Evolutionary conservation across 345 rosid genomes (phyloP).

Genomic region (Luvunga scandens): DNA sequence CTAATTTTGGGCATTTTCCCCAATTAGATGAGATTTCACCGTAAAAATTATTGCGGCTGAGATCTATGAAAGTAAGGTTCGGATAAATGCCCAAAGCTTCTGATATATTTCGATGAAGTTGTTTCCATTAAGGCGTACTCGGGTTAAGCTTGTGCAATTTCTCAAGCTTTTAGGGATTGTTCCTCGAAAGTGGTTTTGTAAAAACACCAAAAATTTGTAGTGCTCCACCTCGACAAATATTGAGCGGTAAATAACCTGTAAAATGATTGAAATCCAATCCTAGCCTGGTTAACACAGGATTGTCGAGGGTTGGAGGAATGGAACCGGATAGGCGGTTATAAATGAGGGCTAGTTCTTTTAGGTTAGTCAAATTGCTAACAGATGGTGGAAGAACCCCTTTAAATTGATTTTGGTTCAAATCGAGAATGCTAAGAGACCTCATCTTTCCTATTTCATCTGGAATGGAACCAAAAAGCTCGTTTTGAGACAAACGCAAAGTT

Average conservation of each 20-base stretch:
- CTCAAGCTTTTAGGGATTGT: conserved; percentile 11
- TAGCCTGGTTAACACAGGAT: neutral
- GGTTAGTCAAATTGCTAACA: neutral
- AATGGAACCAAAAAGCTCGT: too few species aligned
- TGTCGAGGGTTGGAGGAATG: conserved; percentile 11
- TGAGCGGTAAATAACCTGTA: neutral
- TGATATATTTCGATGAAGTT: neutral
- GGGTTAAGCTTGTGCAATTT: conserved; percentile 11
- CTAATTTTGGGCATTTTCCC: neutral
- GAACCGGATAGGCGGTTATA: neutral
- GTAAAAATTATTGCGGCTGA: neutral
- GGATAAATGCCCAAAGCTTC: neutral
- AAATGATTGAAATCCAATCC: neutral
- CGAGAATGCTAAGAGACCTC: too few species aligned
- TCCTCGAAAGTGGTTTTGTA: neutral
- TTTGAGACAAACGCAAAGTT: too few species aligned
- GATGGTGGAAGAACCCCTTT: too few species aligned
- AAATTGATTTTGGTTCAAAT: too few species aligned
- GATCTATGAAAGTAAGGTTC: neutral
- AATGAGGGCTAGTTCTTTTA: accelerated
- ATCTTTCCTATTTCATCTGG: too few species aligned
- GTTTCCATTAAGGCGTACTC: neutral
- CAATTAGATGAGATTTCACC: neutral
- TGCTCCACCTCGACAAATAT: too few species aligned
- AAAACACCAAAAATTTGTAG: accelerated